Evolutionary conservation across 108 stramenopile species (phyloP).

Genomic region (Aurantiochytrium sp.): DNA sequence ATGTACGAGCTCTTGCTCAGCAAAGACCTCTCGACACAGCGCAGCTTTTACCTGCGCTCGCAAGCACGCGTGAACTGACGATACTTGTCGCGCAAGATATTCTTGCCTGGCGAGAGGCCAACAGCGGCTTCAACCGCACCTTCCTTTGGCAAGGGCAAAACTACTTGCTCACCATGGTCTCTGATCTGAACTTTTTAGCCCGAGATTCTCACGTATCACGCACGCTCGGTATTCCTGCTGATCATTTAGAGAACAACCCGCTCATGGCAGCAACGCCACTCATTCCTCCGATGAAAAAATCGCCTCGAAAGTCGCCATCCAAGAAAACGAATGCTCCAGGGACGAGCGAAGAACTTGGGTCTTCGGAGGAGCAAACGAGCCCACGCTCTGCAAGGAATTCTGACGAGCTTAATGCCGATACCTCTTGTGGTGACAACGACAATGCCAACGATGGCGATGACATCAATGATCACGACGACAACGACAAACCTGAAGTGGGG

Average conservation of each 20-base stretch:
- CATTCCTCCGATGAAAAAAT: not conserved
- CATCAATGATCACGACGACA: too few species aligned
- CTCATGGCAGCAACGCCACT: not conserved
- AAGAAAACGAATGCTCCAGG: not conserved
- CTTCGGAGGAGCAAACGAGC: too few species aligned
- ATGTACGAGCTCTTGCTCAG: not conserved
- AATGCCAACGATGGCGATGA: too few species aligned
- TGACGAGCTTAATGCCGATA: too few species aligned
- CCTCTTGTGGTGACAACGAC: too few species aligned
- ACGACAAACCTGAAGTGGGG: too few species aligned
- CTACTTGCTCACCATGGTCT: not conserved
- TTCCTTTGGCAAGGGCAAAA: not conserved
- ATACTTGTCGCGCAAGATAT: not conserved
- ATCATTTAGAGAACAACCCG: not conserved
- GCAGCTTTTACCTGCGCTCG: not conserved
- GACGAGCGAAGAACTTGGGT: too few species aligned
- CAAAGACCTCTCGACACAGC: not conserved
- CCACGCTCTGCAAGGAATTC: too few species aligned
- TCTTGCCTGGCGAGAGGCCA: not conserved
- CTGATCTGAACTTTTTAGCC: not conserved
- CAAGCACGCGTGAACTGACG: not conserved
- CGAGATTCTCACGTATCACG: not conserved
- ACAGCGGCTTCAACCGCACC: not conserved
- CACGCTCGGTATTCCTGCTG: not conserved
- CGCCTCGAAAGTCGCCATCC: not conserved